Conservation (phyloP, 106 monocot species). For the Dendrobium chrysotoxum region DNA sequence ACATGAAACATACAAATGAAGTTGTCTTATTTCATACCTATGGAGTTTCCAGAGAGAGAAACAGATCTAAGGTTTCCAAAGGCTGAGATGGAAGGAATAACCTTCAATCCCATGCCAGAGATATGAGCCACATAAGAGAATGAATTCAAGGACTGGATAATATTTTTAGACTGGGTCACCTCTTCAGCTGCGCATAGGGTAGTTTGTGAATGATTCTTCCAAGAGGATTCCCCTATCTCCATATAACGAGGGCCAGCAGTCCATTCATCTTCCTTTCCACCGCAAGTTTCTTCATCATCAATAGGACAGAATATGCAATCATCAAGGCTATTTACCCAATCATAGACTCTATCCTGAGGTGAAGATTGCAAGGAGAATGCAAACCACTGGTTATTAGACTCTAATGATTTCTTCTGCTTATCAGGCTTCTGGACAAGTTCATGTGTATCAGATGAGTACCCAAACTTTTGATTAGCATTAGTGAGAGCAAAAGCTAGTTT, state of each 20-base stretch:
- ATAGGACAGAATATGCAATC: conserved; percentile 7
- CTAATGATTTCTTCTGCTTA: conserved; percentile 20
- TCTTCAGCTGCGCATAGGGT: conserved; percentile 28
- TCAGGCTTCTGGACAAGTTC: conserved; percentile 23
- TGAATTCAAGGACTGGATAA: conserved; percentile 59
- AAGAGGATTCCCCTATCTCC: conserved; percentile 40
- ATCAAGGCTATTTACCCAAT: conserved; percentile 70
- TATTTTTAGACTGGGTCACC: conserved; percentile 40
- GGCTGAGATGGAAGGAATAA: conserved; percentile 48
- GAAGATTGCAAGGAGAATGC: conserved; percentile 60
- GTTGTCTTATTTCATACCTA: conserved; percentile 36
- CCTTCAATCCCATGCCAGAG: conserved; percentile 58
- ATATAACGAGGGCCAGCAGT: background rate
- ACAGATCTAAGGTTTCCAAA: conserved; percentile 63
- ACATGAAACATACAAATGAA: background rate
- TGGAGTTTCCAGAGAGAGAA: conserved; percentile 66
- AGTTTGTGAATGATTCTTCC: conserved; percentile 18
- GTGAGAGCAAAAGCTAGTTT: background rate
- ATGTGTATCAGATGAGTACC: conserved; percentile 68
- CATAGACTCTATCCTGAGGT: conserved; percentile 50
- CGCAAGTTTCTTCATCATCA: conserved; percentile 10
- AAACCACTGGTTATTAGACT: conserved; percentile 57
- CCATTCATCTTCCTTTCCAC: conserved; percentile 2
- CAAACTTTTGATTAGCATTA: conserved; percentile 30
- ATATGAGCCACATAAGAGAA: conserved; percentile 53